Conservation (phyloP, 257 asterid genomes). For the Solanum bulbocastanum region DNA sequence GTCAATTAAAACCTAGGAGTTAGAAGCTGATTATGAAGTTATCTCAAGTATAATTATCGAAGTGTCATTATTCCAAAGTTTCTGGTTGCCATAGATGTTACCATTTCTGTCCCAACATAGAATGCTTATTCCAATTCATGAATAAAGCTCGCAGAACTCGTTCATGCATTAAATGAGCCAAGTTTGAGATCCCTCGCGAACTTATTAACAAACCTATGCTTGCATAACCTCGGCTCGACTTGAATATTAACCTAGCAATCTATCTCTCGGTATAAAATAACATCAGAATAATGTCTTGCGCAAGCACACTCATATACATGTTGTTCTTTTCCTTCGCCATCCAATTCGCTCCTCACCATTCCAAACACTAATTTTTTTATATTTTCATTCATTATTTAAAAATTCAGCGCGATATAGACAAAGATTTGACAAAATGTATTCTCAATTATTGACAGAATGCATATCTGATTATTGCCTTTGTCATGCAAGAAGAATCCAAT, state of each 20-base stretch:
- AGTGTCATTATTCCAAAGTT: background rate
- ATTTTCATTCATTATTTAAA: background rate
- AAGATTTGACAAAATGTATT: background rate
- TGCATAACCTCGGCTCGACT: background rate
- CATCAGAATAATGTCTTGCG: background rate
- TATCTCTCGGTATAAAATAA: background rate
- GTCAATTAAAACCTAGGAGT: background rate
- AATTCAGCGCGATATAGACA: background rate
- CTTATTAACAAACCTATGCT: background rate
- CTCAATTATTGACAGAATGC: background rate
- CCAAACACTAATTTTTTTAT: background rate
- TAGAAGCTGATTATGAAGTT: background rate
- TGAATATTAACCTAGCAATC: background rate
- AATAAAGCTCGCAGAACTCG: background rate
- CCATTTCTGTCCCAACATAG: background rate
- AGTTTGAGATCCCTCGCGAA: background rate
- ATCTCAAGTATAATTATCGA: background rate
- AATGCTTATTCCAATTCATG: background rate
- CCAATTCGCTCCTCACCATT: background rate
- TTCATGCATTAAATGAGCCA: background rate
- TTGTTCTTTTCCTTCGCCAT: background rate
- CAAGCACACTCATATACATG: background rate
- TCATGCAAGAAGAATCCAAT: background rate
- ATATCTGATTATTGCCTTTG: background rate
- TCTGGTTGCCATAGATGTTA: background rate